Evolutionary conservation across 108 stramenopile species (phyloP).

Genomic region (Pseudonitzschia multistriata): DNA sequence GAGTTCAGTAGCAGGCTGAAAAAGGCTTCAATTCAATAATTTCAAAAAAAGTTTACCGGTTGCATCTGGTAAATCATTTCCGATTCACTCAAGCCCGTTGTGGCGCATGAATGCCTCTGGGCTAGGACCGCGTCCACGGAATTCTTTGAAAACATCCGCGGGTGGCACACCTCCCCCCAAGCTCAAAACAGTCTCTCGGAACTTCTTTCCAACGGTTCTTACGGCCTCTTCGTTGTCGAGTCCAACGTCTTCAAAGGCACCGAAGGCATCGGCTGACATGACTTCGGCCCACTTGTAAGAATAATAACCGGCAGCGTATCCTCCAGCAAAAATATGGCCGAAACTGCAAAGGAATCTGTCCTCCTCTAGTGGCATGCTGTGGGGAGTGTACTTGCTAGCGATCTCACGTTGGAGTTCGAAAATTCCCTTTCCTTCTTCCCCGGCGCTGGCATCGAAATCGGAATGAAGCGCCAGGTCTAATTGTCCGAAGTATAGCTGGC

Average conservation of each 20-base stretch:
- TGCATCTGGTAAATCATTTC: too few species aligned
- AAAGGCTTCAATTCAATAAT: not conserved
- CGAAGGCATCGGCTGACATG: conserved; percentile 97
- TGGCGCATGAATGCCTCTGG: conserved; percentile 96
- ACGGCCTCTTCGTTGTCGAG: conserved; percentile 94
- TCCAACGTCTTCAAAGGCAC: conserved; percentile 97
- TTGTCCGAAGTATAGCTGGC: conserved; percentile 95
- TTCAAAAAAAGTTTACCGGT: too few species aligned
- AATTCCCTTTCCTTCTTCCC: conserved; percentile 55
- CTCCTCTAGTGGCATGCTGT: conserved; percentile 81
- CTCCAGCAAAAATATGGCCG: conserved; percentile 95
- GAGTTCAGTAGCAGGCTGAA: too few species aligned
- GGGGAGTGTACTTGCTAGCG: conserved; percentile 85
- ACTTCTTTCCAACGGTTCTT: conserved; percentile 72
- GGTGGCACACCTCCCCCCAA: conserved; percentile 90
- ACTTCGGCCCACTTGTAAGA: conserved; percentile 98
- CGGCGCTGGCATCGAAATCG: conserved; percentile 72
- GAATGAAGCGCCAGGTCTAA: conserved; percentile 95
- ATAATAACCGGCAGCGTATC: conserved; percentile 97
- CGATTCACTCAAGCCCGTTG: conserved; percentile 84
- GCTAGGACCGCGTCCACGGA: conserved; percentile 93
- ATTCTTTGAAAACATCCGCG: conserved; percentile 90
- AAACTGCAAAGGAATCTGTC: conserved; percentile 98
- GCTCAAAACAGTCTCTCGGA: conserved; percentile 93
- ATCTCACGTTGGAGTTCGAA: conserved; percentile 92